These are phyloP conservation scores for Trichoderma semiorbis DNA, from an alignment of 2,329 filamentous ascomycete species.

Conservation along the genomic window DNA sequence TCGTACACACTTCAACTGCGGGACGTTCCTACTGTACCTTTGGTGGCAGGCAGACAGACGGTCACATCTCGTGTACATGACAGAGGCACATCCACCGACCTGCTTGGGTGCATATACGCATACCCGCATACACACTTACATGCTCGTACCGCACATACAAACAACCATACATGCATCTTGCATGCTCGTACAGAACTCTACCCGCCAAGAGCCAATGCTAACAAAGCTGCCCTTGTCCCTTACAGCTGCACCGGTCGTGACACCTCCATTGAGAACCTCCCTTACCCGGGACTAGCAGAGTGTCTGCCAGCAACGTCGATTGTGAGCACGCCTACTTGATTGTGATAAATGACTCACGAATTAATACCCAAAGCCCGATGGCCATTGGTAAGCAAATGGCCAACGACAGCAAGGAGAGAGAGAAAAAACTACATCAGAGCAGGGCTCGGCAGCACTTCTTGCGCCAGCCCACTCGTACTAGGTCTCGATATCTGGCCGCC, in stretches of 20 bases:
- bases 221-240: slow-evolving; percentile 6
- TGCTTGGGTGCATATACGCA: slow-evolving; percentile 6
- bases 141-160: background rate
- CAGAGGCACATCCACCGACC: background rate
- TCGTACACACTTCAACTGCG: too few species aligned
- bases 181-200: slow-evolving; percentile 11
- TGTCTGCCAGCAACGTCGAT: background rate
- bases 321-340: background rate
- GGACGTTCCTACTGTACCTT: background rate
- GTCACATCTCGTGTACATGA: slow-evolving; percentile 10
- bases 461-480: slow-evolving; percentile 14
- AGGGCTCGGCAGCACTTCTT: slow-evolving; percentile 2
- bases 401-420: background rate
- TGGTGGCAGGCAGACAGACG: background rate
- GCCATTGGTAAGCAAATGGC: background rate
- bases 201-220: background rate
- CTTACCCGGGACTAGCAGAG: slow-evolving; percentile 6
- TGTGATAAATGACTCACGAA: slow-evolving; percentile 9
- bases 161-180: slow-evolving; percentile 11
- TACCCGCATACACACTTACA: slow-evolving; percentile 9
- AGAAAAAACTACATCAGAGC: background rate
- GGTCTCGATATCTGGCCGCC: slow-evolving; percentile 19
- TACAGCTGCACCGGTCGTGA: slow-evolving; percentile 3
- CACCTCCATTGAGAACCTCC: background rate
- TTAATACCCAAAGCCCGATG: slow-evolving; percentile 14